A percentile compares a stretch with the other conserved stretches of the same genome.
phyloP scores from a whole-genome alignment of 768 basidiomycete genomes.

The Amanita exitialis region DNA sequence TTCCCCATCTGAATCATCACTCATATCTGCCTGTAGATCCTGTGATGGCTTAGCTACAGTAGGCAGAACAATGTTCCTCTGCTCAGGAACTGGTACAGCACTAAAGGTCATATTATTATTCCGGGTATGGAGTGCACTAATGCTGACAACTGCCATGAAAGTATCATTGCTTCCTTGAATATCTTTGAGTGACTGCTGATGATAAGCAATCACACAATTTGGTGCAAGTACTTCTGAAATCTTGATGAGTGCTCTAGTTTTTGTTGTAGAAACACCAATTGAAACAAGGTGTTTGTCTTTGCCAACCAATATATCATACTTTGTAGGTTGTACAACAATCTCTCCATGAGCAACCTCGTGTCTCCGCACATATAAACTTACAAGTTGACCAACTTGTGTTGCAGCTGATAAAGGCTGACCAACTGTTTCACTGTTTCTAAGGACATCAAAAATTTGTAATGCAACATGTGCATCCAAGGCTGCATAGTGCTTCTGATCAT shows the following conservation, averaged over 20 bases:
- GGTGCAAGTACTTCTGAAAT: slow-evolving; percentile 11
- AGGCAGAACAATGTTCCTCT: neutral
- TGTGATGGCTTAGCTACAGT: neutral
- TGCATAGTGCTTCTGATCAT: slow-evolving; percentile 9
- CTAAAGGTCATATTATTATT: neutral
- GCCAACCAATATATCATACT: neutral
- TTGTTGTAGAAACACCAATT: slow-evolving; percentile 9
- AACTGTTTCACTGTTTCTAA: slow-evolving; percentile 5
- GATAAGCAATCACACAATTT: slow-evolving; percentile 6
- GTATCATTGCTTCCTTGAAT: neutral
- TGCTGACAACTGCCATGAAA: slow-evolving; percentile 10
- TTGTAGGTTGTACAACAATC: slow-evolving; percentile 6
- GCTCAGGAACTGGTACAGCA: neutral
- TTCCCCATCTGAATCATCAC: neutral
- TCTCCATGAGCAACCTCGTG: slow-evolving; percentile 8
- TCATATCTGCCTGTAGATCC: neutral
- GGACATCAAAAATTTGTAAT: slow-evolving; percentile 4
- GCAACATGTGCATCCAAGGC: slow-evolving; percentile 10
- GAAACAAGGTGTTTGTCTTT: neutral
- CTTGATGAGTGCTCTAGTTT: slow-evolving; percentile 9
- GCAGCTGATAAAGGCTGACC: slow-evolving; percentile 8
- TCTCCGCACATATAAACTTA: slow-evolving; percentile 8
- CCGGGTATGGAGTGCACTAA: slow-evolving; percentile 6
- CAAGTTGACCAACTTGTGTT: slow-evolving; percentile 10
- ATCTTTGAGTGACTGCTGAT: slow-evolving; percentile 6